Evolutionary conservation across 202 grass and related monocot species (phyloP).

Genomic region (Hordeum pubiflorum): DNA sequence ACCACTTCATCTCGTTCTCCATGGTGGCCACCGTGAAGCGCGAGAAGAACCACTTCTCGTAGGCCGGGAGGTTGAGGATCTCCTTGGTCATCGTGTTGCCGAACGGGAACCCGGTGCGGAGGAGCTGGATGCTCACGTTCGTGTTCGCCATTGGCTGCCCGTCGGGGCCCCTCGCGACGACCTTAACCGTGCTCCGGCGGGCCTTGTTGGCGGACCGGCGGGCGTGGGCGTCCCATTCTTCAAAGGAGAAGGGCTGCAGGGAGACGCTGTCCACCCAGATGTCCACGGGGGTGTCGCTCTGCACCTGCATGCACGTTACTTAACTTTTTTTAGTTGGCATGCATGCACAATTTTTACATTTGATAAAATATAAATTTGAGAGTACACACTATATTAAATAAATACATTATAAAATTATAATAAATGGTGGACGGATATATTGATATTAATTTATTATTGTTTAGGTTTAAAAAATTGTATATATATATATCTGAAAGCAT

Average conservation of each 20-base stretch:
- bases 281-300: constrained; percentile 24
- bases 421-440: too few species aligned
- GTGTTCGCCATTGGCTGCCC: constrained; percentile 29
- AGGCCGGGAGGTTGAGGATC: constrained; percentile 39
- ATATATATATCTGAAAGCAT: too few species aligned
- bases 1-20: constrained; percentile 98
- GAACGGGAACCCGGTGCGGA: constrained; percentile 33
- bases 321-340: too few species aligned
- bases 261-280: constrained; percentile 58
- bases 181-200: constrained; percentile 23
- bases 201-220: background rate
- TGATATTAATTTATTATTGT: too few species aligned
- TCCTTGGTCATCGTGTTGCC: constrained; percentile 39
- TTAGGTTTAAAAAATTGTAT: too few species aligned
- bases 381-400: too few species aligned
- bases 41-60: constrained; percentile 65
- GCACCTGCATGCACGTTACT: background rate
- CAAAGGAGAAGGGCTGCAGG: constrained; percentile 49
- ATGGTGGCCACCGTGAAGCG: constrained; percentile 74
- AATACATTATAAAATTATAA: too few species aligned
- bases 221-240: constrained; percentile 49
- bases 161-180: constrained; percentile 5
- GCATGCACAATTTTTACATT: too few species aligned
- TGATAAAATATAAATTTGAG: too few species aligned
- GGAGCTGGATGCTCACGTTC: background rate